phyloP scores from a whole-genome alignment of 192 early-diverging fungal genomes.

The Backusella psychrophila region DNA sequence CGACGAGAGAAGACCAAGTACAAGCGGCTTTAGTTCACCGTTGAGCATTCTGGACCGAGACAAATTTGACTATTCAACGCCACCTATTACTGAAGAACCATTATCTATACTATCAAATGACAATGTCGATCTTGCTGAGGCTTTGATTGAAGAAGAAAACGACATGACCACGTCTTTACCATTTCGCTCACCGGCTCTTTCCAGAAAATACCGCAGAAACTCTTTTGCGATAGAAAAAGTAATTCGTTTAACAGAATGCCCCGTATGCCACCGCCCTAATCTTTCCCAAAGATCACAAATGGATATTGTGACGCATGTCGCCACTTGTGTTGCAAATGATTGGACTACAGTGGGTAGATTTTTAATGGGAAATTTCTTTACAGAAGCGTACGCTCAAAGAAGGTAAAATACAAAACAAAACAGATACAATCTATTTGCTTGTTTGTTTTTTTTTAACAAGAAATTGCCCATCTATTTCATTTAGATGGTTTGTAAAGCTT shows the following conservation, averaged over 20 bases:
- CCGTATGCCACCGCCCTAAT: constrained; percentile 62
- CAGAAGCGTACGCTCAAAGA: constrained; percentile 69
- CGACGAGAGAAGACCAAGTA: not conserved
- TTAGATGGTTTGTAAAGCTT: constrained; percentile 38
- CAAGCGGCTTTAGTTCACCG: not conserved
- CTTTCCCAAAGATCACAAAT: constrained; percentile 52
- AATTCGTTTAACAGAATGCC: constrained; percentile 64
- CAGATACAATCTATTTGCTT: too few relatives aligned
- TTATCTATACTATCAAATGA: not conserved
- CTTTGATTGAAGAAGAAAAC: constrained; percentile 3
- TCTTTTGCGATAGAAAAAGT: constrained; percentile 49
- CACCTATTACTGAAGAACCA: not conserved
- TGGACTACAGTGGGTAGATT: constrained; percentile 66
- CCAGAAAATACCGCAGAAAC: not conserved
- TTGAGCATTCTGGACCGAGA: not conserved
- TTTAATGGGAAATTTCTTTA: constrained; percentile 73
- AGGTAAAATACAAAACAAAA: constrained; percentile 54
- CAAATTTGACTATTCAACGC: not conserved
- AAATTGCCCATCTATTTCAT: not conserved
- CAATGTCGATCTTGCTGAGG: constrained; percentile 21
- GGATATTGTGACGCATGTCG: constrained; percentile 76
- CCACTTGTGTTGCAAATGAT: constrained; percentile 68
- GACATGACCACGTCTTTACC: not conserved
- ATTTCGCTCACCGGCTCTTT: not conserved
- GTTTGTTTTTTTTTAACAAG: not conserved